These are phyloP conservation scores for Stephania japonica DNA, from an alignment of 164 flowering plant genomes.

Conservation along the genomic window DNA sequence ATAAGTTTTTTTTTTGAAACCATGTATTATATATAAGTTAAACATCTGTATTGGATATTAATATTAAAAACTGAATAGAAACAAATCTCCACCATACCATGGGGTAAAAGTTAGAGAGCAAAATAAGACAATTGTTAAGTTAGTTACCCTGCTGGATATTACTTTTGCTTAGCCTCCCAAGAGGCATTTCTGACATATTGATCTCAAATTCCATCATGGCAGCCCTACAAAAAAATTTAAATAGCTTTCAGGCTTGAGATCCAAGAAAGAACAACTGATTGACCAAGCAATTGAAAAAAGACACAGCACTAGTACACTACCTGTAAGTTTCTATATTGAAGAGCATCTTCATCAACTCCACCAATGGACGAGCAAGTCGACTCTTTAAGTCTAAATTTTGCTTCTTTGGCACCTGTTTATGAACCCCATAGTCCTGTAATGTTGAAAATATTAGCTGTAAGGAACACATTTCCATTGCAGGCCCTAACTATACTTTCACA, in stretches of 20 bases:
- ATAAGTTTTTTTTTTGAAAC: no score
- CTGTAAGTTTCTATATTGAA: conserved; percentile 91
- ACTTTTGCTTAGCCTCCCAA: conserved; percentile 90
- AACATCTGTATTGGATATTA: neutral
- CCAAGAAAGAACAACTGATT: neutral
- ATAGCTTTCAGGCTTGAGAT: neutral
- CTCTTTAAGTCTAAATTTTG: conserved; percentile 31
- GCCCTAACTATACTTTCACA: conserved; percentile 7
- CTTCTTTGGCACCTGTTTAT: conserved; percentile 43
- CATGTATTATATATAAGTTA: neutral
- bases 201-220: conserved; percentile 99
- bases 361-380: conserved; percentile 60
- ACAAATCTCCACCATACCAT: neutral
- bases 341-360: conserved; percentile 86
- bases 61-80: neutral
- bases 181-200: conserved; percentile 97
- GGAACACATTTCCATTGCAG: neutral
- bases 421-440: conserved; percentile 85
- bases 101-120: neutral
- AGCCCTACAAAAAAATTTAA: conserved; percentile 45
- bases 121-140: neutral
- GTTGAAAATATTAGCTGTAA: neutral
- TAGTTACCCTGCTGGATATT: conserved; percentile 77
- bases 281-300: neutral
- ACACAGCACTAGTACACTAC: conserved; percentile 27